These are phyloP conservation scores for Tetrapyrgos nigripes DNA, from an alignment of 1,284 basidiomycete species.

Conservation along the genomic window DNA sequence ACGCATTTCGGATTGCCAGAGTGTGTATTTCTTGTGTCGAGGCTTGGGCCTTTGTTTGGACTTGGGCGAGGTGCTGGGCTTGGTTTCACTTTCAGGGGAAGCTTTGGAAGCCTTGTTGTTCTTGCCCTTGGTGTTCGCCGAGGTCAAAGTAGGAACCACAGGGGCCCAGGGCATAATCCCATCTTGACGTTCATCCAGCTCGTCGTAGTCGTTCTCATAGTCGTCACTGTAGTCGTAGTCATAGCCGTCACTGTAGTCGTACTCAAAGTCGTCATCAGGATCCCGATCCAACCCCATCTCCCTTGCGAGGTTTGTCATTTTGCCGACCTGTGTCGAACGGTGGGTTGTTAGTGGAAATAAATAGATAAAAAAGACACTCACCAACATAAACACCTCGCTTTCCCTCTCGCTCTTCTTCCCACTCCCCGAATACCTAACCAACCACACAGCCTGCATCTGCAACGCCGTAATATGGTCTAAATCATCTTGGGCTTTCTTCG, in stretches of 20 bases:
- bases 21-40: constrained; percentile 45
- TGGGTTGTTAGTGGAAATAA: constrained; percentile 1
- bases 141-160: constrained; percentile 16
- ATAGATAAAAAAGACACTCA: constrained; percentile 28
- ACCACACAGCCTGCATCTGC: constrained; percentile 59
- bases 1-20: constrained; percentile 65
- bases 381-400: constrained; percentile 44
- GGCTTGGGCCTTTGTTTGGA: too few species aligned
- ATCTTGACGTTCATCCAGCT: too few species aligned
- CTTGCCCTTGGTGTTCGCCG: constrained; percentile 11
- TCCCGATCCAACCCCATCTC: constrained; percentile 67
- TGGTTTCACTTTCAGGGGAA: constrained; percentile 6
- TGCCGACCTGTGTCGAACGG: constrained; percentile 55
- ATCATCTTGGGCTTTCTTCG: constrained; percentile 34
- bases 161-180: too few species aligned
- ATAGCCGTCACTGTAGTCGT: background rate
- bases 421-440: constrained; percentile 43
- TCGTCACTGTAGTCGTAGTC: too few species aligned
- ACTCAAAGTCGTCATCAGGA: constrained; percentile 48
- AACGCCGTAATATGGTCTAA: constrained; percentile 57
- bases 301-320: constrained; percentile 70
- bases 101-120: constrained; percentile 10
- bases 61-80: too few species aligned
- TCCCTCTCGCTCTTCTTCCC: constrained; percentile 12
- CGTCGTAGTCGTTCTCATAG: too few species aligned